Evolutionary conservation across 2,329 filamentous ascomycete species (phyloP).

Genomic region (Colletotrichum limetticola): DNA sequence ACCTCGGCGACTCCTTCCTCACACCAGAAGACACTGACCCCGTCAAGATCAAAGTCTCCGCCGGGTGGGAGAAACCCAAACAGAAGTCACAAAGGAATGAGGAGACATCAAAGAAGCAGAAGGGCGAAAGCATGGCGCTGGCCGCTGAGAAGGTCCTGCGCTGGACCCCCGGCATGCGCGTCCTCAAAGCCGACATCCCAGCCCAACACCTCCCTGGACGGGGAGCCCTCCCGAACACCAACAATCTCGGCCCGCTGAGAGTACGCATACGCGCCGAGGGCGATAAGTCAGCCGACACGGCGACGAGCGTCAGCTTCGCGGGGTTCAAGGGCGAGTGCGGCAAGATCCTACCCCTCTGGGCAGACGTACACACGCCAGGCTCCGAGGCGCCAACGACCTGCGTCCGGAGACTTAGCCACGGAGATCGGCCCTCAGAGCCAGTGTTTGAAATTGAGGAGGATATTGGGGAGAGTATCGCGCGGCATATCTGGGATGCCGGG

Average conservation of each 20-base stretch:
- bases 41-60: slow-evolving; percentile 53
- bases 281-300: slow-evolving; percentile 3
- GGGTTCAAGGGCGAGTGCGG: slow-evolving; percentile 41
- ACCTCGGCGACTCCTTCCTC: slow-evolving; percentile 67
- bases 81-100: background rate
- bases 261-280: background rate
- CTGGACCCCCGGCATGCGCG: slow-evolving; percentile 48
- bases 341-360: slow-evolving; percentile 57
- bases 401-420: slow-evolving; percentile 45
- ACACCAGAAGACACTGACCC: slow-evolving; percentile 50
- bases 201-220: background rate
- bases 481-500: slow-evolving; percentile 69
- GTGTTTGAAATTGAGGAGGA: slow-evolving; percentile 62
- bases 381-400: slow-evolving; percentile 39
- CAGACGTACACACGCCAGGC: slow-evolving; percentile 40
- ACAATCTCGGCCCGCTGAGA: background rate
- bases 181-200: slow-evolving; percentile 48
- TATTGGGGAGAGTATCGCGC: slow-evolving; percentile 68
- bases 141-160: slow-evolving; percentile 34
- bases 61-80: slow-evolving; percentile 37
- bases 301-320: slow-evolving; percentile 2
- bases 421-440: slow-evolving; percentile 38
- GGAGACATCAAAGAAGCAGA: slow-evolving; percentile 39
- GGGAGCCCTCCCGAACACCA: background rate
- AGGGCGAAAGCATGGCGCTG: slow-evolving; percentile 38